Evolutionary conservation across 352 stramenopile genomes (phyloP).

Genomic region (Globisporangium iwayamae): DNA sequence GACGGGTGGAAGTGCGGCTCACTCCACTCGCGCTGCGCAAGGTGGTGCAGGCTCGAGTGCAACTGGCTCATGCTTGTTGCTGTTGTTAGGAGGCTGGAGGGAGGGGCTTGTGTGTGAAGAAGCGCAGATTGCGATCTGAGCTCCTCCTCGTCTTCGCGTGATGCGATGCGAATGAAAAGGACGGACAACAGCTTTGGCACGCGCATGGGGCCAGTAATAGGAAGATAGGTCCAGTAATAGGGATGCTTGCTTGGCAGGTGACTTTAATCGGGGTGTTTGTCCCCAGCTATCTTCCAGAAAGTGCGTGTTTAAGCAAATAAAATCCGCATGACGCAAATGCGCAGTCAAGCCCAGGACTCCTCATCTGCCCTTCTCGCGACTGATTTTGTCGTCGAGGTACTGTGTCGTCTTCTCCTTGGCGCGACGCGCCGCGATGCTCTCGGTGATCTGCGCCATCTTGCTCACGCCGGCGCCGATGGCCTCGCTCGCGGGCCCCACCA

Average conservation of each 20-base stretch:
- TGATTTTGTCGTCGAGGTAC: constrained; percentile 82
- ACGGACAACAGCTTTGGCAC: neutral
- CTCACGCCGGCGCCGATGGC: constrained; percentile 61
- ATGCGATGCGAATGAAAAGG: constrained; percentile 1
- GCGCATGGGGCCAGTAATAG: neutral
- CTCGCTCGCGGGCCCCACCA: constrained; percentile 34
- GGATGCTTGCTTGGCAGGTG: too few species aligned
- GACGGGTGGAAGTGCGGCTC: constrained; percentile 86
- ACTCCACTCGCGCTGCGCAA: constrained; percentile 77
- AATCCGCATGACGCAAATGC: too few species aligned
- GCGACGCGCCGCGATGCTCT: constrained; percentile 58
- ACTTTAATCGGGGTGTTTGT: too few species aligned
- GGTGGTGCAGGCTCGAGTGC: constrained; percentile 81
- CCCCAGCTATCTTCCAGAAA: too few species aligned
- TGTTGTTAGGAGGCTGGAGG: neutral
- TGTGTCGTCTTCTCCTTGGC: constrained; percentile 71
- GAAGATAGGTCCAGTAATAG: too few species aligned
- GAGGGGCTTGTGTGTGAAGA: neutral
- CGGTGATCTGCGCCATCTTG: constrained; percentile 78
- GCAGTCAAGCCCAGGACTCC: too few species aligned
- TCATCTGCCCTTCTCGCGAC: constrained; percentile 34
- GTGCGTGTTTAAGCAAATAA: too few species aligned
- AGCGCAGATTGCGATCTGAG: too few species aligned
- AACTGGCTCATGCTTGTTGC: constrained; percentile 26
- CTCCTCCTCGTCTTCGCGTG: neutral